These are phyloP conservation scores for Nothophaeocryptopus gaeumannii DNA, from an alignment of 2,329 filamentous ascomycete genomes.

Conservation along the genomic window DNA sequence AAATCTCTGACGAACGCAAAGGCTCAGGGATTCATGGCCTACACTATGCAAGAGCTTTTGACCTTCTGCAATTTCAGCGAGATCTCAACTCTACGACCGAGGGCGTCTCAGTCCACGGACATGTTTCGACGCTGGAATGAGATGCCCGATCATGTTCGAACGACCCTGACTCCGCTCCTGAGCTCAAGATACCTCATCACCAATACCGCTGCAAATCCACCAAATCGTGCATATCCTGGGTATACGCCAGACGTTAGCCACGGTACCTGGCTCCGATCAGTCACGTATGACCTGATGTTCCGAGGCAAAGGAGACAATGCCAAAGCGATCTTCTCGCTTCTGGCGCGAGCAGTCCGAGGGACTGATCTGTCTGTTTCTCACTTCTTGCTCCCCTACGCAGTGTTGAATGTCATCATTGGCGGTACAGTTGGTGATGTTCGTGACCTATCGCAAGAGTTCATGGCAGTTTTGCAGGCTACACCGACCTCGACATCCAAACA, in stretches of 20 bases:
- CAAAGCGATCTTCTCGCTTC: slow-evolving; percentile 72
- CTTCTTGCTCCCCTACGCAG: slow-evolving; percentile 84
- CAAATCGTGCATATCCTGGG: slow-evolving; percentile 64
- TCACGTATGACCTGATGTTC: slow-evolving; percentile 78
- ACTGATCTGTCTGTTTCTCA: slow-evolving; percentile 83
- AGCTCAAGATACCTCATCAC: slow-evolving; percentile 77
- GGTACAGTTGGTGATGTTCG: slow-evolving; percentile 62
- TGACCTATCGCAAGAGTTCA: slow-evolving; percentile 69
- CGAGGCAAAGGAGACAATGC: slow-evolving; percentile 73
- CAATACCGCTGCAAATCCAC: slow-evolving; percentile 26
- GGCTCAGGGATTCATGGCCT: slow-evolving; percentile 87
- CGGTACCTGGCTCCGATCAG: slow-evolving; percentile 73
- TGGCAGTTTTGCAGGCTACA: slow-evolving; percentile 67
- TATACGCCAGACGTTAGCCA: slow-evolving; percentile 69
- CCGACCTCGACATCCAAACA: slow-evolving; percentile 56
- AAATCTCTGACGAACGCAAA: slow-evolving; percentile 83
- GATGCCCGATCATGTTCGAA: slow-evolving; percentile 73
- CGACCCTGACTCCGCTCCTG: slow-evolving; percentile 83
- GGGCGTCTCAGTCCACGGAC: slow-evolving; percentile 55
- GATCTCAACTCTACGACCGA: slow-evolving; percentile 51
- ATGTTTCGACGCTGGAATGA: slow-evolving; percentile 72
- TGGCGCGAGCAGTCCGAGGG: slow-evolving; percentile 77
- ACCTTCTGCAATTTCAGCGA: slow-evolving; percentile 70
- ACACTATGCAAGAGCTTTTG: slow-evolving; percentile 88
- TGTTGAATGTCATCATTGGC: slow-evolving; percentile 77